Evolutionary conservation across 2,329 filamentous ascomycete species (phyloP).

Genomic region (Trichoderma sp.): DNA sequence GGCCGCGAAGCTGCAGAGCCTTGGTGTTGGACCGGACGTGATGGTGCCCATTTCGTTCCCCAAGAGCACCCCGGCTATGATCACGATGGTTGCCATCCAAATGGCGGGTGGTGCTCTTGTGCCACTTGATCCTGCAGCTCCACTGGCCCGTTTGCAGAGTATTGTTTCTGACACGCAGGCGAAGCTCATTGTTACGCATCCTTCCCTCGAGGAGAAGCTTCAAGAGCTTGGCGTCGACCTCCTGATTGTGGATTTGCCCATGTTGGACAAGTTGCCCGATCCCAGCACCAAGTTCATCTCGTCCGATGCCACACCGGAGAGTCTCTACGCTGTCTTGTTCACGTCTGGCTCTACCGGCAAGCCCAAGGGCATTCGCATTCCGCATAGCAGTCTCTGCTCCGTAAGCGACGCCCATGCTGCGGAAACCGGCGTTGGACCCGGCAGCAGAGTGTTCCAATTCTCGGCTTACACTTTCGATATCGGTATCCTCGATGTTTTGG

Average conservation of each 20-base stretch:
- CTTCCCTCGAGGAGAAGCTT: neutral
- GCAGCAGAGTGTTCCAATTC: constrained; percentile 30
- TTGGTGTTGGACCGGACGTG: constrained; percentile 17
- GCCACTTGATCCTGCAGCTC: constrained; percentile 28
- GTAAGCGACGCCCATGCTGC: constrained; percentile 1
- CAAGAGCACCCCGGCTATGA: constrained; percentile 29
- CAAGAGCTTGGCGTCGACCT: neutral
- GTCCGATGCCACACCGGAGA: neutral
- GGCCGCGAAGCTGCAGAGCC: constrained; percentile 7
- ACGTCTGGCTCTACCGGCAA: constrained; percentile 21
- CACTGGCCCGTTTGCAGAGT: constrained; percentile 6
- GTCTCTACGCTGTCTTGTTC: constrained; percentile 8
- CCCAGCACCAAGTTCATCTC: neutral
- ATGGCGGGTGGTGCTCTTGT: constrained; percentile 30
- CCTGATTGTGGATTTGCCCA: neutral
- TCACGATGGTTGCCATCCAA: constrained; percentile 30
- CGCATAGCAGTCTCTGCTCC: constrained; percentile 17
- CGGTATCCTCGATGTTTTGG: constrained; percentile 29
- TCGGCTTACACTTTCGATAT: constrained; percentile 32
- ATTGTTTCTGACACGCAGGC: constrained; percentile 17
- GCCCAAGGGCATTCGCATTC: constrained; percentile 19
- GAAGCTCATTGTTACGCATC: neutral
- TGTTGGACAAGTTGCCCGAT: constrained; percentile 9
- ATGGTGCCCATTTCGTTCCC: constrained; percentile 30
- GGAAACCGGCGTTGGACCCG: constrained; percentile 5